A percentile compares a stretch with the other conserved stretches of the same genome.
Conservation (phyloP, 371 early-diverging fungal species). For the Mortierella sp. region DNA sequence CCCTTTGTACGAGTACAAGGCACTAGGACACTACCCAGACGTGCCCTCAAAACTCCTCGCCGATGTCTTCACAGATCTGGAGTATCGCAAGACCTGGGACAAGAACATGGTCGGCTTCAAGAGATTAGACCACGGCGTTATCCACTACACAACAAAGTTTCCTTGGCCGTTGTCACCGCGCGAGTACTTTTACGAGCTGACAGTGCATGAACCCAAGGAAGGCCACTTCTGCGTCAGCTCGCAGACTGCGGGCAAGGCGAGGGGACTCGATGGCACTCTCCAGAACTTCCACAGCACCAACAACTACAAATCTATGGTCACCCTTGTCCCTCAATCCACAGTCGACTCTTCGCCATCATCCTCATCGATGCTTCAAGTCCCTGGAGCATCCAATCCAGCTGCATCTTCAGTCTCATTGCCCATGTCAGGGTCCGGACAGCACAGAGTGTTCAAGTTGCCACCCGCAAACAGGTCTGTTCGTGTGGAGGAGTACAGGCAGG, state of each 20-base stretch:
- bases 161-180: constrained; percentile 65
- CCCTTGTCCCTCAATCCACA: constrained; percentile 32
- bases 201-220: constrained; percentile 49
- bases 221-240: constrained; percentile 47
- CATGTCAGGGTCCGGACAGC: constrained; percentile 15
- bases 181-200: constrained; percentile 59
- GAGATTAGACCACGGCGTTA: constrained; percentile 47
- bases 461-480: constrained; percentile 53
- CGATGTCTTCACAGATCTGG: constrained; percentile 57
- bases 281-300: constrained; percentile 36
- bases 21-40: constrained; percentile 52
- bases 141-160: constrained; percentile 56
- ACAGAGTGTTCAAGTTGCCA: constrained; percentile 49
- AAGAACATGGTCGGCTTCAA: constrained; percentile 61
- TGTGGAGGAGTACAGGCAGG: constrained; percentile 62
- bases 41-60: constrained; percentile 41
- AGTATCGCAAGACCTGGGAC: constrained; percentile 64
- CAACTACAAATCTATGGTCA: constrained; percentile 55
- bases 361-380: constrained; percentile 21
- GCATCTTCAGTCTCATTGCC: constrained; percentile 41
- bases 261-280: constrained; percentile 35
- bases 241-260: constrained; percentile 49
- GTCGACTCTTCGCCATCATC: constrained; percentile 9
- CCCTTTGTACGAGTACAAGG: constrained; percentile 52
- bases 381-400: constrained; percentile 22